Percentiles rank a stretch among this genome's conserved stretches.
These are phyloP conservation scores for Babesia bovis DNA, from an alignment of 169 alveolate species.

Conservation along the genomic window DNA sequence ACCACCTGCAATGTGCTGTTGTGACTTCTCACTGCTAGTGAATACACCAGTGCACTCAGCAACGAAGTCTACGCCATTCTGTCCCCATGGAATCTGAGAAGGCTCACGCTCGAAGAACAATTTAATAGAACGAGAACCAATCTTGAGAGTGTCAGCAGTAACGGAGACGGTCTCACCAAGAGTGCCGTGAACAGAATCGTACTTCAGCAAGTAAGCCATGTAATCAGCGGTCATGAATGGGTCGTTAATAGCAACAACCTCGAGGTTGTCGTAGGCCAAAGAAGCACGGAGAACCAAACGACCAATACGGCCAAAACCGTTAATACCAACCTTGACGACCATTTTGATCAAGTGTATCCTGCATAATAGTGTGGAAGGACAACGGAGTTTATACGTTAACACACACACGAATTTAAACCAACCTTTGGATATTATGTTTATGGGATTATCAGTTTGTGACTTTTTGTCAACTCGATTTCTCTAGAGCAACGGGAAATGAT, in stretches of 20 bases:
- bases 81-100: constrained; percentile 96
- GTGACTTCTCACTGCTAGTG: constrained; percentile 92
- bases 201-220: constrained; percentile 93
- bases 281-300: constrained; percentile 97
- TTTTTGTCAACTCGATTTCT: neutral
- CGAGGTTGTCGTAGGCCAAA: constrained; percentile 45
- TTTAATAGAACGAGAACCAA: constrained; percentile 82
- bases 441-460: neutral
- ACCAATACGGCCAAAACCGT: constrained; percentile 99
- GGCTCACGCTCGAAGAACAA: constrained; percentile 94
- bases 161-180: constrained; percentile 81
- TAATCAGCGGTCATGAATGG: constrained; percentile 95
- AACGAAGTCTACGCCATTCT: constrained; percentile 91
- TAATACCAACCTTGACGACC: constrained; percentile 94
- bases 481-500: neutral
- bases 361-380: neutral
- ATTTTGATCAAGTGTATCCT: constrained; percentile 53
- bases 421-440: neutral
- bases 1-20: constrained; percentile 94
- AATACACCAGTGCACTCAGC: constrained; percentile 98
- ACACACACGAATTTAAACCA: neutral
- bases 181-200: constrained; percentile 96
- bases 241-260: constrained; percentile 96
- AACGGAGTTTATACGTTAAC: neutral
- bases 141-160: constrained; percentile 79